Evolutionary conservation across 2,329 filamentous ascomycete species (phyloP).

Genomic region (Fusarium palustre): DNA sequence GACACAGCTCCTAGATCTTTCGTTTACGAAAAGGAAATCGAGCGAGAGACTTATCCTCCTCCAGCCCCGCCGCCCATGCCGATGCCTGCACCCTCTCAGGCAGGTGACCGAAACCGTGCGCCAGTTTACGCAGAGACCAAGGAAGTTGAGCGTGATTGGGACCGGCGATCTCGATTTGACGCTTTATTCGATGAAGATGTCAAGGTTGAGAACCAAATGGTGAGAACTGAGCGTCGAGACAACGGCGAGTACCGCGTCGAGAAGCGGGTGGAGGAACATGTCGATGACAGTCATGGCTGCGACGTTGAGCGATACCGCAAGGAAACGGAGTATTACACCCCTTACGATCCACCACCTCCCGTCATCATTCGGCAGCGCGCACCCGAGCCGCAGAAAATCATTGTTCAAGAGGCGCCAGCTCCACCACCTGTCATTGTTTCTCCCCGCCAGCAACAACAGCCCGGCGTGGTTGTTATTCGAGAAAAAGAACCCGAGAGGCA

Average conservation of each 20-base stretch:
- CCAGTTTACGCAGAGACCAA: slow-evolving; percentile 52
- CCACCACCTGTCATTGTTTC: slow-evolving; percentile 63
- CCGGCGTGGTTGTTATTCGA: slow-evolving; percentile 58
- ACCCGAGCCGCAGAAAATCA: slow-evolving; percentile 69
- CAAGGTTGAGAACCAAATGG: slow-evolving; percentile 62
- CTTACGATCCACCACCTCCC: slow-evolving; percentile 58
- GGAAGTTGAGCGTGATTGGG: slow-evolving; percentile 58
- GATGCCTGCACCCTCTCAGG: slow-evolving; percentile 40
- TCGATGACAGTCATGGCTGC: slow-evolving; percentile 58
- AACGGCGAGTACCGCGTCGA: slow-evolving; percentile 61
- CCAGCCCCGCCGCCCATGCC: slow-evolving; percentile 41
- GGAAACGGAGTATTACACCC: slow-evolving; percentile 72
- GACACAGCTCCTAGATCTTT: slow-evolving; percentile 44
- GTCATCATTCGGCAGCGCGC: slow-evolving; percentile 68
- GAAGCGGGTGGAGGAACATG: slow-evolving; percentile 63
- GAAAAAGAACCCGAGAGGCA: slow-evolving; percentile 57
- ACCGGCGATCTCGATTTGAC: slow-evolving; percentile 56
- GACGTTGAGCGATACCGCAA: slow-evolving; percentile 70
- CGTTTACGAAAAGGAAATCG: slow-evolving; percentile 41
- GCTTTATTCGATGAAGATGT: slow-evolving; percentile 63
- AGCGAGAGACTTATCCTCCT: slow-evolving; percentile 42
- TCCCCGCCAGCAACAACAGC: slow-evolving; percentile 60
- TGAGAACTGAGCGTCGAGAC: slow-evolving; percentile 58
- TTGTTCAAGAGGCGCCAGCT: slow-evolving; percentile 67
- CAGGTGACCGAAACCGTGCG: slow-evolving; percentile 47